These are phyloP conservation scores for Hypoxylon sp. DNA, from an alignment of 2,329 filamentous ascomycete species.

Conservation along the genomic window DNA sequence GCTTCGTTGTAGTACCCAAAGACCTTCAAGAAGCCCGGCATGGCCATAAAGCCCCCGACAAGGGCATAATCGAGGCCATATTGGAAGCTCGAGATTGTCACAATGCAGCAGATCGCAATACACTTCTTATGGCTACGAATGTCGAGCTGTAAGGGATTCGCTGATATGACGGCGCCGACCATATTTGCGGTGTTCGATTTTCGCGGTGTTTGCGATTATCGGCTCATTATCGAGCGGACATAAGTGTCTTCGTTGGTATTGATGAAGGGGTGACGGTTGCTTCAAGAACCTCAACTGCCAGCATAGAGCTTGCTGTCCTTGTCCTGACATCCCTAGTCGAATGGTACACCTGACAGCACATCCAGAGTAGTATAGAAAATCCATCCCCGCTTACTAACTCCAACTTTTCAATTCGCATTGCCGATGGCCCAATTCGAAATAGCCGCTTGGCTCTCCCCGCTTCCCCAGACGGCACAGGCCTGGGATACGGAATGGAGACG, in stretches of 20 bases:
- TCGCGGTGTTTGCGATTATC: conserved; percentile 15
- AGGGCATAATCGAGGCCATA: conserved; percentile 53
- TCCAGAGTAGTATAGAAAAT: conserved; percentile 1
- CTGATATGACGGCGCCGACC: conserved; percentile 43
- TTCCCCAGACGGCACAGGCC: conserved; percentile 25
- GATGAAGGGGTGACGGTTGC: not conserved
- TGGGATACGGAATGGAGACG: not conserved
- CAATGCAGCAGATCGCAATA: conserved; percentile 47
- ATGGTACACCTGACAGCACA: conserved; percentile 1
- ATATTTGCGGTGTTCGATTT: conserved; percentile 21
- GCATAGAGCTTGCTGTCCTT: not conserved
- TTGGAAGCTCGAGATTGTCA: conserved; percentile 51
- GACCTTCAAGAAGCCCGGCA: conserved; percentile 53
- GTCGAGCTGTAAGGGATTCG: conserved; percentile 48
- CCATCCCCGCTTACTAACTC: conserved; percentile 29
- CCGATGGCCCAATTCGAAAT: conserved; percentile 25
- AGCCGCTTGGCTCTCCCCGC: conserved; percentile 26
- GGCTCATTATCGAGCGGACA: not conserved
- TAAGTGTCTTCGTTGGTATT: conserved; percentile 2
- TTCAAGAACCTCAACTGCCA: conserved; percentile 11
- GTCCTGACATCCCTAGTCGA: conserved; percentile 10
- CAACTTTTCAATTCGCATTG: conserved; percentile 29
- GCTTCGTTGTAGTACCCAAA: conserved; percentile 50
- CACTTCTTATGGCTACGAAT: conserved; percentile 49
- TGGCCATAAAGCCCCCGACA: conserved; percentile 52